phyloP scores from a whole-genome alignment of 176 grass and related monocot genomes.

The Ampelocalamus luodianensis region DNA sequence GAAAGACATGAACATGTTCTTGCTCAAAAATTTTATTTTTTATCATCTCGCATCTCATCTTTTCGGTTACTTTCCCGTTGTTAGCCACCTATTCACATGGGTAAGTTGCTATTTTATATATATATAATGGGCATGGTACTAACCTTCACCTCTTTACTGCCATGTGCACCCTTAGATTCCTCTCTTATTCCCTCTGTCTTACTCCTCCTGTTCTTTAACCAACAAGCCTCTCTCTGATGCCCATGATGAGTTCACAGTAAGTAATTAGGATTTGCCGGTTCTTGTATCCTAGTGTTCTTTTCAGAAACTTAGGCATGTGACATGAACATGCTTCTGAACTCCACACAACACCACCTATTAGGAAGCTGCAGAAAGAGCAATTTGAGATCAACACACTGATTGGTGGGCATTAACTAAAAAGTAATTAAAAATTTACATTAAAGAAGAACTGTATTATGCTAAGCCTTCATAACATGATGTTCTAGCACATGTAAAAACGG shows the following conservation, averaged over 20 bases:
- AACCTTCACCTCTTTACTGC: slow-evolving; percentile 53
- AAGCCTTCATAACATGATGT: neutral
- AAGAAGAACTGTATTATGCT: neutral
- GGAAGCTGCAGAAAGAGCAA: slow-evolving; percentile 18
- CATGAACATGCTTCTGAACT: slow-evolving; percentile 44
- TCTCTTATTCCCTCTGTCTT: slow-evolving; percentile 29
- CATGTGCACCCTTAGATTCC: slow-evolving; percentile 65
- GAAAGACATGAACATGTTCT: slow-evolving; percentile 80
- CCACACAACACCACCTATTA: neutral
- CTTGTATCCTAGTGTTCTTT: slow-evolving; percentile 23
- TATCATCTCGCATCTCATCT: slow-evolving; percentile 51
- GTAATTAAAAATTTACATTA: neutral
- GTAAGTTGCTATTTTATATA: slow-evolving; percentile 45
- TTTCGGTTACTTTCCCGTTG: slow-evolving; percentile 60
- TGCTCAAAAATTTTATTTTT: slow-evolving; percentile 29
- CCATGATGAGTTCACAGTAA: slow-evolving; percentile 52
- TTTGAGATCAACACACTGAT: slow-evolving; percentile 14
- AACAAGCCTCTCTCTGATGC: slow-evolving; percentile 36
- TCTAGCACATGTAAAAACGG: neutral
- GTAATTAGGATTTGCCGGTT: slow-evolving; percentile 42
- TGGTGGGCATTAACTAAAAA: neutral
- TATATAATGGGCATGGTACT: slow-evolving; percentile 43
- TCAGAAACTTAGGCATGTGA: slow-evolving; percentile 43
- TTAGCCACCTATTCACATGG: slow-evolving; percentile 59
- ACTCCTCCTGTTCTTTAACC: slow-evolving; percentile 42